These are phyloP conservation scores for Petrea volubilis DNA, from an alignment of 257 asterid genomes.

Conservation along the genomic window DNA sequence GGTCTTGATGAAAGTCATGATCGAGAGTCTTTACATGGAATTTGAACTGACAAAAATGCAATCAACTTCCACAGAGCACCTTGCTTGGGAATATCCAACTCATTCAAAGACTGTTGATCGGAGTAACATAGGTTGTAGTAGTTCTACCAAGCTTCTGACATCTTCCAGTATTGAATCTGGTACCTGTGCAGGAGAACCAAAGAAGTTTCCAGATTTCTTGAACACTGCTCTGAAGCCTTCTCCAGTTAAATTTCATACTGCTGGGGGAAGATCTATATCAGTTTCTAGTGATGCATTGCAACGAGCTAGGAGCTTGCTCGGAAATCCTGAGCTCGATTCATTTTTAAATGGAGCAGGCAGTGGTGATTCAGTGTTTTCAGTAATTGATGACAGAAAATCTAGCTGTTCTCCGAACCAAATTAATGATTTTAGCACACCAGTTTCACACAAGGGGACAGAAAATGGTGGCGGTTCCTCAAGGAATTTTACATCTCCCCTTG, in stretches of 20 bases:
- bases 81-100: constrained; percentile 29
- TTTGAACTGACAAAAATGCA: constrained; percentile 34
- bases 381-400: constrained; percentile 31
- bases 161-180: constrained; percentile 35
- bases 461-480: constrained; percentile 34
- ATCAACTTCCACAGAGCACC: constrained; percentile 32
- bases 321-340: constrained; percentile 62
- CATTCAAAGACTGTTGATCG: constrained; percentile 25
- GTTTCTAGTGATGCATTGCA: constrained; percentile 83
- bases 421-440: constrained; percentile 48
- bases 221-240: constrained; percentile 52
- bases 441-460: constrained; percentile 32
- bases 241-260: constrained; percentile 83
- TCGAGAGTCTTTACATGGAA: constrained; percentile 35
- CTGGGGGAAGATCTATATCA: constrained; percentile 95
- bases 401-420: constrained; percentile 35
- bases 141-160: constrained; percentile 33
- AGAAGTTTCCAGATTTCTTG: constrained; percentile 38
- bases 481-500: constrained; percentile 68
- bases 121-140: constrained; percentile 29
- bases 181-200: constrained; percentile 31
- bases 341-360: constrained; percentile 44
- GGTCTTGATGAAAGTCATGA: constrained; percentile 57
- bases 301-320: constrained; percentile 87
- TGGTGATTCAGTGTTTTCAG: constrained; percentile 41